Percentiles rank a stretch among this genome's conserved stretches.
Conservation (phyloP, 2,329 filamentous ascomycete species). For the Fusarium ambrosium region DNA sequence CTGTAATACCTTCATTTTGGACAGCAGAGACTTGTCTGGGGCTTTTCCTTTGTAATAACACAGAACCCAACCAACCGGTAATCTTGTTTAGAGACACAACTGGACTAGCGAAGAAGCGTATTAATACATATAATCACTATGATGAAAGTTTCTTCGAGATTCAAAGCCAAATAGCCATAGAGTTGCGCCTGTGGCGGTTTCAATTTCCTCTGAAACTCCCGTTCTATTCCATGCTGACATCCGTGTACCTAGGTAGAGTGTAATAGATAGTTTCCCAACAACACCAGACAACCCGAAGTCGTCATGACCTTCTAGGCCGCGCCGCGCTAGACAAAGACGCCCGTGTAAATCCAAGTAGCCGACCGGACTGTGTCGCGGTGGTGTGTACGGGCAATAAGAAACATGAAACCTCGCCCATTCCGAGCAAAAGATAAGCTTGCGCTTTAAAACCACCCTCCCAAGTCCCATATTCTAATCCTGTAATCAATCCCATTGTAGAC, state of each 20-base stretch:
- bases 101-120: neutral
- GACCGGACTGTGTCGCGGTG: neutral
- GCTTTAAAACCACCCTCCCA: slow-evolving; percentile 11
- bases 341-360: neutral
- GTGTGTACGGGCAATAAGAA: neutral
- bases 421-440: slow-evolving; percentile 20
- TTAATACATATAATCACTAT: neutral
- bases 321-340: slow-evolving; percentile 19
- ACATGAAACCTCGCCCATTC: neutral
- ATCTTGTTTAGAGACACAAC: neutral
- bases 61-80: neutral
- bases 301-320: neutral
- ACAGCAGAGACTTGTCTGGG: neutral
- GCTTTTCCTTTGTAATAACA: neutral
- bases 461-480: slow-evolving; percentile 21
- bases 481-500: slow-evolving; percentile 16
- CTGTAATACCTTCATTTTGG: slow-evolving; percentile 10
- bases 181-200: slow-evolving; percentile 18
- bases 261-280: neutral
- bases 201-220: slow-evolving; percentile 21
- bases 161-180: neutral
- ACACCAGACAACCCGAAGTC: neutral
- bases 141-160: neutral
- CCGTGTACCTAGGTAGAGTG: neutral
- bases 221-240: slow-evolving; percentile 13